phyloP scores from a whole-genome alignment of 441 rosid genomes.

The Biscutella laevigata region DNA sequence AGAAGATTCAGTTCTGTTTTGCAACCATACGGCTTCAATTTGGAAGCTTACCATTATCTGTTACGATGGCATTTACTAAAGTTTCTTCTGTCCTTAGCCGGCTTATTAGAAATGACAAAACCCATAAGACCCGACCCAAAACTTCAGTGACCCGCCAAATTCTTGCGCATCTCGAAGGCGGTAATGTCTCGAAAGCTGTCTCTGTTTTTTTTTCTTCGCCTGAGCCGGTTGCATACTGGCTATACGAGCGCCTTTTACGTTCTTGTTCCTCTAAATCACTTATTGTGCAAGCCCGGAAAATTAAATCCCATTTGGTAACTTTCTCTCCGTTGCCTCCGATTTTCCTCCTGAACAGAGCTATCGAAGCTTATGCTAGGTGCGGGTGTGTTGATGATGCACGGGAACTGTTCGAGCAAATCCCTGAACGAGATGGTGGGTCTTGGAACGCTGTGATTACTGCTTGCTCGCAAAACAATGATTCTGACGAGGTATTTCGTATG shows the following conservation, averaged over 20 bases:
- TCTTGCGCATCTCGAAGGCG: slow-evolving; percentile 30
- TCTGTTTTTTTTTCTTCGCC: slow-evolving; percentile 48
- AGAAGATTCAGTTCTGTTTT: too few relatives aligned
- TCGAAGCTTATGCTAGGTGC: slow-evolving; percentile 36
- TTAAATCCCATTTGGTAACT: slow-evolving; percentile 52
- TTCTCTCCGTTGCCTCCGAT: slow-evolving; percentile 43
- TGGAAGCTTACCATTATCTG: too few relatives aligned
- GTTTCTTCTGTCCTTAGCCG: slow-evolving; percentile 13
- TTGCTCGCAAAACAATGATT: slow-evolving; percentile 31
- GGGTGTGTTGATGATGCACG: slow-evolving; percentile 46
- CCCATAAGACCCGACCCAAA: slow-evolving; percentile 17
- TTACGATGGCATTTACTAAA: slow-evolving; percentile 16
- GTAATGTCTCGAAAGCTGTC: slow-evolving; percentile 46
- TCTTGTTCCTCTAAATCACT: slow-evolving; percentile 43
- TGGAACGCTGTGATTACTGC: slow-evolving; percentile 78
- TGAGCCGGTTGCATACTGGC: slow-evolving; percentile 34
- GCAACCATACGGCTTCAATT: too few relatives aligned
- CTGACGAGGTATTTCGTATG: slow-evolving; percentile 33
- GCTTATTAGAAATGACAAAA: slow-evolving; percentile 15
- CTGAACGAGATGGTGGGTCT: slow-evolving; percentile 69
- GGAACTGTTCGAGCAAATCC: slow-evolving; percentile 73
- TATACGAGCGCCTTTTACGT: slow-evolving; percentile 53
- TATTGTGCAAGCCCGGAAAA: slow-evolving; percentile 60
- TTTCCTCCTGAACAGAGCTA: slow-evolving; percentile 32
- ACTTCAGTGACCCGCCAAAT: slow-evolving; percentile 30